Conservation (phyloP, 768 basidiomycete genomes). For the Phylloporus sp. region DNA sequence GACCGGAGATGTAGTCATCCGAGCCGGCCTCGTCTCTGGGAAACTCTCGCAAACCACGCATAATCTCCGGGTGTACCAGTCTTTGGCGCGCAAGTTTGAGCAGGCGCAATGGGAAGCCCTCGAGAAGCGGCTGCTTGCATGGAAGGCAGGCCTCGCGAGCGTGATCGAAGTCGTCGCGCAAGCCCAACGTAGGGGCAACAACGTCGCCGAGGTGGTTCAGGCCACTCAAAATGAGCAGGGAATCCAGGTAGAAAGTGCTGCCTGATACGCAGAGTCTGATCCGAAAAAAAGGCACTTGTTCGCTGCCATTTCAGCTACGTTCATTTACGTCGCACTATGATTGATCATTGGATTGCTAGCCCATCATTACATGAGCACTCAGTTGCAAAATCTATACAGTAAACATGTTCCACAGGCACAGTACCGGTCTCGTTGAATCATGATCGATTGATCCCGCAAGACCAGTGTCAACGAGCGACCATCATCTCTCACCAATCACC, state of each 20-base stretch:
- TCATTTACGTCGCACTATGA: neutral
- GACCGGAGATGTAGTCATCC: conserved; percentile 56
- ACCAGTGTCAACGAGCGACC: neutral
- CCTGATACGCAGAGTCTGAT: conserved; percentile 10
- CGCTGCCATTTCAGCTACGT: neutral
- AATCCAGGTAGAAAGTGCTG: conserved; percentile 17
- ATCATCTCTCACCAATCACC: conserved; percentile 63
- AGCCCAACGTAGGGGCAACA: conserved; percentile 42
- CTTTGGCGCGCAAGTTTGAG: conserved; percentile 73
- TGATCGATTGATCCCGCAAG: too few relatives aligned
- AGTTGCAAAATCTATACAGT: too few relatives aligned
- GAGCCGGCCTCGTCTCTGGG: conserved; percentile 71
- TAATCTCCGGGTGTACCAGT: conserved; percentile 66
- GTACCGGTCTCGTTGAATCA: too few relatives aligned
- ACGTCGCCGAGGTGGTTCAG: conserved; percentile 20
- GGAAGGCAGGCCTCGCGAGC: conserved; percentile 68
- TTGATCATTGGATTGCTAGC: neutral
- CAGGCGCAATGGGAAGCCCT: conserved; percentile 76
- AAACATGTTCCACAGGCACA: too few relatives aligned
- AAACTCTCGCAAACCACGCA: conserved; percentile 82
- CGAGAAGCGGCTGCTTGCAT: conserved; percentile 68
- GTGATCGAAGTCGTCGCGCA: conserved; percentile 68
- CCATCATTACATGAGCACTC: neutral
- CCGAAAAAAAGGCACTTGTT: neutral
- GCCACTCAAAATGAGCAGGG: conserved; percentile 22